Percentiles rank a stretch among this genome's conserved stretches.
Evolutionary conservation across 768 basidiomycete species (phyloP).

Genomic region (Mycena filopes): DNA sequence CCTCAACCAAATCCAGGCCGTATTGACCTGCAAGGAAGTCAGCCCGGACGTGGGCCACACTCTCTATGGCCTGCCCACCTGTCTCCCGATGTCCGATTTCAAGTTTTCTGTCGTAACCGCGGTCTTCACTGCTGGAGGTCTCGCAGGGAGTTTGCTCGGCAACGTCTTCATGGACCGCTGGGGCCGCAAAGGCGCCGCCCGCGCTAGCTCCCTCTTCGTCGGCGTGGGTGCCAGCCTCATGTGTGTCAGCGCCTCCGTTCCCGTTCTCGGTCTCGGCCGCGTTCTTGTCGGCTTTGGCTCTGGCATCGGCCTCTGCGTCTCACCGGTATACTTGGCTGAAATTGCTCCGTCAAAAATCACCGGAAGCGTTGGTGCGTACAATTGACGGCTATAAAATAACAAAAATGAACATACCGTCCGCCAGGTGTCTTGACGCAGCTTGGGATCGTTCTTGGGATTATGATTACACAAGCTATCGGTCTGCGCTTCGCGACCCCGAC

Average conservation of each 20-base stretch:
- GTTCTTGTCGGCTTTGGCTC: constrained; percentile 76
- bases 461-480: constrained; percentile 86
- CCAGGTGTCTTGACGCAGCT: constrained; percentile 85
- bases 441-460: constrained; percentile 86
- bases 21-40: constrained; percentile 72
- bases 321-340: constrained; percentile 87
- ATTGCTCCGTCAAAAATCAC: constrained; percentile 82
- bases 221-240: constrained; percentile 73
- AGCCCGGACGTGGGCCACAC: constrained; percentile 35
- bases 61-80: constrained; percentile 65
- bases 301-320: constrained; percentile 80
- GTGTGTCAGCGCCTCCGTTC: constrained; percentile 66
- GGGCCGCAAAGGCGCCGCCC: constrained; percentile 77
- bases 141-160: constrained; percentile 78
- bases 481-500: constrained; percentile 74
- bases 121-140: constrained; percentile 88
- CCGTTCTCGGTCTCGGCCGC: constrained; percentile 71
- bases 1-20: constrained; percentile 87
- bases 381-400: too few species aligned
- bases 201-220: constrained; percentile 65
- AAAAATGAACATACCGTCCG: background rate
- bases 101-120: constrained; percentile 88
- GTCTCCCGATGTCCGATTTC: constrained; percentile 82
- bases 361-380: constrained; percentile 71
- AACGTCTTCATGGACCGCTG: constrained; percentile 74